Evolutionary conservation across 2,329 filamentous ascomycete species (phyloP).

Genomic region (Capronia coronata): DNA sequence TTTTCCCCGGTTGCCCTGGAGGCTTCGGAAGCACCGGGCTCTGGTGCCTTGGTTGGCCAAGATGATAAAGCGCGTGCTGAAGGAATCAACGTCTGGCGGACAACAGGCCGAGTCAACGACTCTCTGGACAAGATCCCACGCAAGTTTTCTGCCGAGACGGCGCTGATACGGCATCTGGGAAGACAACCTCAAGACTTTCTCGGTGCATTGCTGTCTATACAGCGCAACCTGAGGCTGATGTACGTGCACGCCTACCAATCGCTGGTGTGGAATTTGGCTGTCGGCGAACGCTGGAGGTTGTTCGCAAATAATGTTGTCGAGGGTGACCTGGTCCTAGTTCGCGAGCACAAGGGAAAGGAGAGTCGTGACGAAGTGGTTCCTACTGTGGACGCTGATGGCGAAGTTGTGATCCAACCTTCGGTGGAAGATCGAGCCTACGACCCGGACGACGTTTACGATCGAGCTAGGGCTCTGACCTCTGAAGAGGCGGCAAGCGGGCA

Average conservation of each 20-base stretch:
- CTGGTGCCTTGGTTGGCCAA: conserved; percentile 27
- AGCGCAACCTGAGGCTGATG: conserved; percentile 78
- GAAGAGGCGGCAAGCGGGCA: conserved; percentile 71
- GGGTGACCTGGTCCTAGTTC: conserved; percentile 73
- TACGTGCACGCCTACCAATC: conserved; percentile 97
- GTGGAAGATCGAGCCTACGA: conserved; percentile 51
- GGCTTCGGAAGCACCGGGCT: conserved; percentile 43
- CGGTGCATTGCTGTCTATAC: conserved; percentile 73
- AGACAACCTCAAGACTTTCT: conserved; percentile 60
- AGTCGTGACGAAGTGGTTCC: conserved; percentile 30
- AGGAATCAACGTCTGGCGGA: conserved; percentile 68
- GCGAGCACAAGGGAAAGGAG: conserved; percentile 49
- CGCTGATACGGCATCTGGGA: conserved; percentile 70
- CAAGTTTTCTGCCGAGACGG: conserved; percentile 73
- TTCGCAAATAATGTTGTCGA: conserved; percentile 68
- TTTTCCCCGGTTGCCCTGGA: conserved; percentile 61
- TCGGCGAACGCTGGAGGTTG: conserved; percentile 69
- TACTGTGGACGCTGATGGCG: conserved; percentile 54
- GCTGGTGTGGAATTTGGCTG: conserved; percentile 84
- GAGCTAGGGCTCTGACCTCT: conserved; percentile 65
- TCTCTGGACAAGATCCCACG: conserved; percentile 66
- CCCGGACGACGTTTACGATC: conserved; percentile 54
- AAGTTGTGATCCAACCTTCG: conserved; percentile 58
- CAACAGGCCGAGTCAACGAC: conserved; percentile 50
- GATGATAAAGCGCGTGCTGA: conserved; percentile 76